Base-by-base conservation (phyloP, 805 yeast species). In the Hanseniaspora lindneri region DNA sequence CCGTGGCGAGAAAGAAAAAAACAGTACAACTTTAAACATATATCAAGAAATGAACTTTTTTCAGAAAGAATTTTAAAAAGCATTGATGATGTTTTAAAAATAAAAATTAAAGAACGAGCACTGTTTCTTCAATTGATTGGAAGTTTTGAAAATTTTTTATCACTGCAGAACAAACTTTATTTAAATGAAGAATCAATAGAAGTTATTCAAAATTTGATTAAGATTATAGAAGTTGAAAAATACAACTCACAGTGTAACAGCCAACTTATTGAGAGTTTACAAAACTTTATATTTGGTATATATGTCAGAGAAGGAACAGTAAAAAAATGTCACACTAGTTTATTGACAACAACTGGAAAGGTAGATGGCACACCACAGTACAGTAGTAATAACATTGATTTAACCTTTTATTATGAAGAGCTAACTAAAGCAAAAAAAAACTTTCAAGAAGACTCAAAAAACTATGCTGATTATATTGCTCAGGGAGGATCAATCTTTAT, bases 301-400 rank as follows among this genome's bases (percentile, higher is more conserved):
- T 44, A 44, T 24, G 32, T 37, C 5, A 44, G 49, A 44, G 49
- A 44, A 16, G 49, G 49, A 21, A 44, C 49, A 16, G 14, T 44
- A 2, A 44, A 44, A 37, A 44, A 37, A 14, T 36, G 49, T 44
- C 42, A 36, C 37, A 28, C 42, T 5, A 44, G 20, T 30, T 30
- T 44, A 10, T 13, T 37, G 3, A 20, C 42, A n/a, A 25, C 49
- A 17, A 25, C 21, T 16, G 25, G 9, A 4, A 44, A 30, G 33
- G 39, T 44, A 4, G 39, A 44, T n/a, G 42, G 36, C 11, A 39
- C 23, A 14, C 32, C 33, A 25, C 37, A 25, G 14, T 10, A 30
- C 3, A 36, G 27, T 9, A 37, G 23, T 20, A 44, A 29, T 24
- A 39, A 37, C 30, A 32, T 44, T 17, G 49, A 44, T 30, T 39